A percentile compares a stretch with the other conserved stretches of the same genome.
phyloP scores from a whole-genome alignment of 2,329 filamentous ascomycete genomes.

The Pseudocercospora fuligena region DNA sequence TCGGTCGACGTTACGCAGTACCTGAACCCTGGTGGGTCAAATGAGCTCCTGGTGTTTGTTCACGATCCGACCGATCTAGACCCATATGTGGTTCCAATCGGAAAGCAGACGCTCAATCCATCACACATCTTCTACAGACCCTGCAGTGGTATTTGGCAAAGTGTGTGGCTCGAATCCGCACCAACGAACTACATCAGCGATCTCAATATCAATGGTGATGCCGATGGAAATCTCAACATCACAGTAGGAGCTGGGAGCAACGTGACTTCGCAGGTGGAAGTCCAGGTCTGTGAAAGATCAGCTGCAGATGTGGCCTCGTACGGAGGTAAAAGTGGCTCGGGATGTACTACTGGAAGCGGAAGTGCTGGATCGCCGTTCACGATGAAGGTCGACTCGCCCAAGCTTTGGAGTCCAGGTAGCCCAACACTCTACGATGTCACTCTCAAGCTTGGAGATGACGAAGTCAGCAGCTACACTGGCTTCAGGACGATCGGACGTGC shows the following conservation, averaged over 20 bases:
- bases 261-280: conserved; percentile 19
- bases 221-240: conserved; percentile 56
- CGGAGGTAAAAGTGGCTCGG: conserved; percentile 23
- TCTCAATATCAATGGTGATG: conserved; percentile 63
- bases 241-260: conserved; percentile 5
- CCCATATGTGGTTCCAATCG: conserved; percentile 64
- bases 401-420: conserved; percentile 68
- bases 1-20: conserved; percentile 64
- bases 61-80: conserved; percentile 68
- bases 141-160: conserved; percentile 77
- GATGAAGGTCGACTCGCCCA: conserved; percentile 59
- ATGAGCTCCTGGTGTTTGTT: conserved; percentile 63
- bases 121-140: conserved; percentile 74
- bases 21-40: conserved; percentile 67
- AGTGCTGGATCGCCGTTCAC: conserved; percentile 57
- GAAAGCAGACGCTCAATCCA: conserved; percentile 58
- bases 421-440: conserved; percentile 69
- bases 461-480: conserved; percentile 68
- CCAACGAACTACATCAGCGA: conserved; percentile 62
- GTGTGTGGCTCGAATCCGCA: conserved; percentile 72
- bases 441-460: conserved; percentile 59
- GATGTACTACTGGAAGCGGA: conserved; percentile 45
- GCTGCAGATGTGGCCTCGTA: not conserved
- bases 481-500: conserved; percentile 68
- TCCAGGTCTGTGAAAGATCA: conserved; percentile 25